phyloP scores from a whole-genome alignment of 768 basidiomycete species.

The Russula foetens region DNA sequence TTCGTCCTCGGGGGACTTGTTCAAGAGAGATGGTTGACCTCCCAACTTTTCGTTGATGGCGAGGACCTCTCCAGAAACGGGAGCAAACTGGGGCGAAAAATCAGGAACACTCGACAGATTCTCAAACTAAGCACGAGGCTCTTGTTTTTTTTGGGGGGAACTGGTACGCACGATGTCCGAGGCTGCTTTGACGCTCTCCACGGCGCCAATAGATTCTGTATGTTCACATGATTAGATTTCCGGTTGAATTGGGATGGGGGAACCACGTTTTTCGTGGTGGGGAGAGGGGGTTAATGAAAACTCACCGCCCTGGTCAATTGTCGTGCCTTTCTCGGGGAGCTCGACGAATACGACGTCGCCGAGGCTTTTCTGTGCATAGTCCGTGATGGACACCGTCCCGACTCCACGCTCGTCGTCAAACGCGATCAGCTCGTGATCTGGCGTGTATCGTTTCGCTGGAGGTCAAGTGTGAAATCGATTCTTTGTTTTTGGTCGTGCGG shows the following conservation, averaged over 20 bases:
- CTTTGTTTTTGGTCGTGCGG: not conserved
- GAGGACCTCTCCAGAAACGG: conserved; percentile 76
- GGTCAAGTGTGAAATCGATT: not conserved
- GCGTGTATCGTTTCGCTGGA: conserved; percentile 71
- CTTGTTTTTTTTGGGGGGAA: no score
- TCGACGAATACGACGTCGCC: conserved; percentile 99
- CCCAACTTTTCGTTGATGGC: conserved; percentile 71
- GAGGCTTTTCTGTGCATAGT: conserved; percentile 85
- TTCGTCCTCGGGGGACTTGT: conserved; percentile 77
- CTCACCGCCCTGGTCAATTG: conserved; percentile 71
- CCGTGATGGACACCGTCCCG: conserved; percentile 79
- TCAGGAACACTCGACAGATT: conserved; percentile 1
- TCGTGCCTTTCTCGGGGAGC: conserved; percentile 56
- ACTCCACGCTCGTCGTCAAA: conserved; percentile 72
- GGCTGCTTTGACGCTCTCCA: conserved; percentile 95
- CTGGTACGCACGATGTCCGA: conserved; percentile 71
- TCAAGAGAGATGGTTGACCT: conserved; percentile 68
- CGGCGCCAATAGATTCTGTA: conserved; percentile 73
- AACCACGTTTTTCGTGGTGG: not conserved
- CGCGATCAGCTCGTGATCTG: conserved; percentile 79
- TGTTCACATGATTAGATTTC: not conserved
- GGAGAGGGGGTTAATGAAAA: not conserved
- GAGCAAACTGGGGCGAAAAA: conserved; percentile 64
- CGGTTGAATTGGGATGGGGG: not conserved
- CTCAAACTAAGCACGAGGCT: not conserved